A percentile compares a stretch with the other conserved stretches of the same genome.
phyloP scores from a whole-genome alignment of 2,329 filamentous ascomycete genomes.

The Niveomyces coronatus region DNA sequence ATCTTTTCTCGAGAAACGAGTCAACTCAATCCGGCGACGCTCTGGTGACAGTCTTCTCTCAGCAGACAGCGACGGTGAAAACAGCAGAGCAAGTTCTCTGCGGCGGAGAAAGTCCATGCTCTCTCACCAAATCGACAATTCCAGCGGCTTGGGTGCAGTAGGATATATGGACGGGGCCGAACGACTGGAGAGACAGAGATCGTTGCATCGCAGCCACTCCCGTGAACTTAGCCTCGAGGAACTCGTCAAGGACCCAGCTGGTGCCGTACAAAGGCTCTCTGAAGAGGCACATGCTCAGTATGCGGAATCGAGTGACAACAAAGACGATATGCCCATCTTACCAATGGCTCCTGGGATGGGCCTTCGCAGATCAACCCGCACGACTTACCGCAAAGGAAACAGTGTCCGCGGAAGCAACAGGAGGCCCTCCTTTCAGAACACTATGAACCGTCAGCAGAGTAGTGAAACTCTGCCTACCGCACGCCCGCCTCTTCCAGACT shows the following conservation, averaged over 20 bases:
- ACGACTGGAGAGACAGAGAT: slow-evolving; percentile 62
- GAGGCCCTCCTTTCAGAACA: slow-evolving; percentile 63
- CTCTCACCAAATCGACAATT: slow-evolving; percentile 78
- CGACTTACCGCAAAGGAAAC: slow-evolving; percentile 76
- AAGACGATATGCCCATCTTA: slow-evolving; percentile 77
- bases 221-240: slow-evolving; percentile 66
- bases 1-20: slow-evolving; percentile 86
- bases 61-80: slow-evolving; percentile 38
- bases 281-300: slow-evolving; percentile 42
- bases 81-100: slow-evolving; percentile 51
- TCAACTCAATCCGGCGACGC: slow-evolving; percentile 77
- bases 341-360: slow-evolving; percentile 68
- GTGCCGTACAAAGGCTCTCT: slow-evolving; percentile 58
- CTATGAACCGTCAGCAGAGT: slow-evolving; percentile 51
- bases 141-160: slow-evolving; percentile 43
- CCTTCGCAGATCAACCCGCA: slow-evolving; percentile 80
- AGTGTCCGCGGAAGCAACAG: slow-evolving; percentile 74
- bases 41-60: slow-evolving; percentile 63
- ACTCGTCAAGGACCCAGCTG: slow-evolving; percentile 69
- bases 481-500: slow-evolving; percentile 29
- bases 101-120: slow-evolving; percentile 92
- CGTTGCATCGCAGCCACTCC: slow-evolving; percentile 41
- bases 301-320: slow-evolving; percentile 29
- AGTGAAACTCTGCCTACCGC: slow-evolving; percentile 31
- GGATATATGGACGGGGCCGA: slow-evolving; percentile 80